Base-by-base conservation (phyloP, 2,329 filamentous ascomycete species). In the Apiospora pterosperma region DNA sequence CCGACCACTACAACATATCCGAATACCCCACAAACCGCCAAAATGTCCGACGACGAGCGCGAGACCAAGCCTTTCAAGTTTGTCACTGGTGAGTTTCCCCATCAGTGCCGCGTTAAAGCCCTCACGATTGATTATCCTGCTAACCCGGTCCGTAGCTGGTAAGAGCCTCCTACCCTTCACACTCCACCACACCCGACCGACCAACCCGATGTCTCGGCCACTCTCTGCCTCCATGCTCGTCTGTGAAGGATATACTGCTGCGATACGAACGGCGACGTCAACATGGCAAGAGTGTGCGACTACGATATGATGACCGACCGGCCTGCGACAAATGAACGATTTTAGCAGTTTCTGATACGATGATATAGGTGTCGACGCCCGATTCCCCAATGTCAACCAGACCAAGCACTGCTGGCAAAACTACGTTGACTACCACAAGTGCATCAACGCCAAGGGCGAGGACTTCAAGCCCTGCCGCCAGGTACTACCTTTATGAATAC, bases 361-460 rank as follows among this genome's bases (percentile, higher is more conserved):
- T 60, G 11, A 64, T n/a, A 69, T 75, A 97, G 96, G 96, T 86
- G 97, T 96, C 85, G 96, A 99, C 81, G 96, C 96, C 82, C 95
- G 96, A 81, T 99, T 98, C 86, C 96, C 96, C 78, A 97, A 99
- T 87, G 85, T 89, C 86, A 99, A 99, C 86, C 92, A 96, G 85
- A 91, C 94, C 84, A 97, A 97, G 91, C 94, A 99, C 89, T 99
- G 96, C 92, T 99, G 96, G 96, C 96, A 99, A 82, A 99, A 99
- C 89, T 99, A 99, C 84, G 96, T 99, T 85, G 96, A 99, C 83
- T 98, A 99, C 88, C 92, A 99, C 90, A 99, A 99, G 89, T 99
- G 96, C 87, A 93, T 97, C 82, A 85, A 90, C 79, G 95, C 94
- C 83, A 98, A 98, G 89, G 95, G 95, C 82, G 95, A 98, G 86